Evolutionary conservation across 177 flowering plant genomes (phyloP).

Genomic region (Vitis hybrid): DNA sequence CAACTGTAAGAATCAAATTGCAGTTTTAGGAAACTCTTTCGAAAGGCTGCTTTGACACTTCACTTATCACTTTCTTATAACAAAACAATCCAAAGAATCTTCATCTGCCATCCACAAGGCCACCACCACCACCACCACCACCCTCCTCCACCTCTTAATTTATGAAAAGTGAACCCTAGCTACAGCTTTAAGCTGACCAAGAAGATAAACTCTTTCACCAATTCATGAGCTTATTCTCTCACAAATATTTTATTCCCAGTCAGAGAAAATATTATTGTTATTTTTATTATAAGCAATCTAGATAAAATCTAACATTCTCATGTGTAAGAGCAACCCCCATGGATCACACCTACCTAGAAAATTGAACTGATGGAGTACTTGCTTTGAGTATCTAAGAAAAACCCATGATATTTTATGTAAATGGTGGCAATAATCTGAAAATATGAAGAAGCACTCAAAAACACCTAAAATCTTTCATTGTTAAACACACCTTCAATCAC

Average conservation of each 20-base stretch:
- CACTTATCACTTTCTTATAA: constrained; percentile 22
- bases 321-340: neutral
- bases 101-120: constrained; percentile 12
- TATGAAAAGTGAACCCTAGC: constrained; percentile 1
- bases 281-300: neutral
- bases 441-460: neutral
- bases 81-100: constrained; percentile 9
- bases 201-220: neutral
- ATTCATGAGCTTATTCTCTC: neutral
- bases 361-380: no score
- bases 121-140: constrained; percentile 4
- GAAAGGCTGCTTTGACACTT: constrained; percentile 22
- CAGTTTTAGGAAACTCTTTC: constrained; percentile 19
- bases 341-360: neutral
- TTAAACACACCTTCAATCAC: constrained; percentile 20
- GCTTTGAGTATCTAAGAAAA: no score
- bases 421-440: neutral
- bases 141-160: neutral
- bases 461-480: constrained; percentile 1
- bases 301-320: neutral
- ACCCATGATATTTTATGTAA: neutral
- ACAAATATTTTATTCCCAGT: neutral
- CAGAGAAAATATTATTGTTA: neutral
- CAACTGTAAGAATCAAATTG: constrained; percentile 16
- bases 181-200: constrained; percentile 1